Percentiles rank a stretch among this genome's conserved stretches.
phyloP scores from a whole-genome alignment of 345 rosid genomes.

The Gossypium bickii region DNA sequence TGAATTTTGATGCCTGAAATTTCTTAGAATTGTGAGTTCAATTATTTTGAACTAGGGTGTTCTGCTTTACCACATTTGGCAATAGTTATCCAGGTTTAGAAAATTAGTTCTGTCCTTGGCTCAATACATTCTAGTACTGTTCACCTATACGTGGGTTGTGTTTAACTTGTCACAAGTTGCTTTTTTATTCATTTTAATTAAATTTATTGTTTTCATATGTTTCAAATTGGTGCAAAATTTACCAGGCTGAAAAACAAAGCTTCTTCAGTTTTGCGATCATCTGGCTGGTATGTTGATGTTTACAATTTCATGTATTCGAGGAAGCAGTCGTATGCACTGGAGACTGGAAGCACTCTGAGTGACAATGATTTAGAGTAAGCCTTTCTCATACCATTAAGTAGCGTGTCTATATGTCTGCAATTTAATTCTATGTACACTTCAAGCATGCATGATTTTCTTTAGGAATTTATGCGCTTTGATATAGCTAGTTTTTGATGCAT shows the following conservation, averaged over 20 bases:
- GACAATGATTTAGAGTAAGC: constrained; percentile 61
- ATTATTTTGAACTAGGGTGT: neutral
- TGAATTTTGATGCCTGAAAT: neutral
- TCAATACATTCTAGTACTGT: neutral
- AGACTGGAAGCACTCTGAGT: constrained; percentile 30
- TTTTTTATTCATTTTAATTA: neutral
- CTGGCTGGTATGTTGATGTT: constrained; percentile 69
- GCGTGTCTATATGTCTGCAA: neutral
- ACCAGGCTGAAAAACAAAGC: constrained; percentile 67
- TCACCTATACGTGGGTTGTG: neutral
- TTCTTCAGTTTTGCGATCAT: constrained; percentile 48
- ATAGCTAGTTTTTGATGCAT: neutral
- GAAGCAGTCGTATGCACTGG: constrained; percentile 45
- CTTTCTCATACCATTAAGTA: neutral
- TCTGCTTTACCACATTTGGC: neutral
- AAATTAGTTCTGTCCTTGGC: neutral
- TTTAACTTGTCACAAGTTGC: constrained; percentile 7
- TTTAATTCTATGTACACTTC: neutral
- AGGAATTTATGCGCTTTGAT: neutral
- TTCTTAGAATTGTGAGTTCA: constrained; percentile 2
- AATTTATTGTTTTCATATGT: neutral
- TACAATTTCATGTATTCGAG: constrained; percentile 50
- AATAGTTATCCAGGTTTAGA: neutral
- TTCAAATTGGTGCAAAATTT: constrained; percentile 8
- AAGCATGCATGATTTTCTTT: constrained; percentile 1